phyloP scores from a whole-genome alignment of 306 rosid species.

The Styphnolobium japonicum region DNA sequence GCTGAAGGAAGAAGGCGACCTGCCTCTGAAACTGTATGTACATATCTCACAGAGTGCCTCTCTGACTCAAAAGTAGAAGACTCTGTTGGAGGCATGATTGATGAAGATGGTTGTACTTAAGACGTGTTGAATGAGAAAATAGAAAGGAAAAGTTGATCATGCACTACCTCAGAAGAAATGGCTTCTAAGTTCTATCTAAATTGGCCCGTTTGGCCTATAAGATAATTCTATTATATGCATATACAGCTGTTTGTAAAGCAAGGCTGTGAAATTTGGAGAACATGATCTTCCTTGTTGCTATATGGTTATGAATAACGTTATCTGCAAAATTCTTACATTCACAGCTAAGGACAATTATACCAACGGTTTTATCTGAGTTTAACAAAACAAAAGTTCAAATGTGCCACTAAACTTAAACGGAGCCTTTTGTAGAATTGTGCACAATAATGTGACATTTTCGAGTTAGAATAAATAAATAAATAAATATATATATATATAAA shows the following conservation, averaged over 20 bases:
- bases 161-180: neutral
- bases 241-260: neutral
- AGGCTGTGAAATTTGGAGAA: neutral
- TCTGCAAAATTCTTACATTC: neutral
- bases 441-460: no score
- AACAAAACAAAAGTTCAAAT: no score
- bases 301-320: neutral
- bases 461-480: no score
- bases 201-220: neutral
- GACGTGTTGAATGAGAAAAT: neutral
- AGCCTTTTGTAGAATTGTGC: no score
- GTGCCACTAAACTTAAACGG: no score
- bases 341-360: neutral
- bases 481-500: no score
- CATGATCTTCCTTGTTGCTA: constrained; percentile 1
- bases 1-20: constrained; percentile 60
- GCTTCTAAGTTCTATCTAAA: neutral
- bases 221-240: neutral
- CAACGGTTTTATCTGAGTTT: neutral
- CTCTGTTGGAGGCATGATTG: constrained; percentile 30
- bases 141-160: neutral
- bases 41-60: constrained; percentile 31
- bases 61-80: constrained; percentile 29
- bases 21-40: constrained; percentile 51
- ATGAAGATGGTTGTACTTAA: neutral